Conservation (phyloP, 768 basidiomycete genomes). For the Xanthoconium stramineum region DNA sequence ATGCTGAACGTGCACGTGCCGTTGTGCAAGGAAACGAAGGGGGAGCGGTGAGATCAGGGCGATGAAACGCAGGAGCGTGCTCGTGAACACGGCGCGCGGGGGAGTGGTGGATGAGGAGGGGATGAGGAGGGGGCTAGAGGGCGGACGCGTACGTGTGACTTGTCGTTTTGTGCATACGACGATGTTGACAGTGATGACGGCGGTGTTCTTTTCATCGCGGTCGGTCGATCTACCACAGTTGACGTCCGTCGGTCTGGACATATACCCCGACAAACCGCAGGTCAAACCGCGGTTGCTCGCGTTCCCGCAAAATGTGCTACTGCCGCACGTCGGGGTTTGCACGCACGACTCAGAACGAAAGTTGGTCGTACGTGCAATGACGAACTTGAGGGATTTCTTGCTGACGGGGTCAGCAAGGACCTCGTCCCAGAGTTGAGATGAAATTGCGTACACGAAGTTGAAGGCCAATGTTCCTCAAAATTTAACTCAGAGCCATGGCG, state of each 20-base stretch:
- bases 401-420: slow-evolving; percentile 56
- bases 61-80: slow-evolving; percentile 73
- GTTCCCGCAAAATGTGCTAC: slow-evolving; percentile 75
- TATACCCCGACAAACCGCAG: slow-evolving; percentile 80
- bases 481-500: too few species aligned
- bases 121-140: slow-evolving; percentile 79
- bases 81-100: slow-evolving; percentile 87
- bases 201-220: neutral
- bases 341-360: slow-evolving; percentile 72
- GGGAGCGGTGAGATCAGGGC: slow-evolving; percentile 73
- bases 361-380: slow-evolving; percentile 82
- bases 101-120: slow-evolving; percentile 87
- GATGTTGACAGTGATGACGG: neutral
- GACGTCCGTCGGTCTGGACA: slow-evolving; percentile 67
- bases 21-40: slow-evolving; percentile 64
- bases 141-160: slow-evolving; percentile 69
- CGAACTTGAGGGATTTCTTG: slow-evolving; percentile 70
- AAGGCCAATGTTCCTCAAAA: too few species aligned
- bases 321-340: slow-evolving; percentile 91
- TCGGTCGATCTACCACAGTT: neutral
- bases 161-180: neutral
- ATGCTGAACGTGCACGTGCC: slow-evolving; percentile 87
- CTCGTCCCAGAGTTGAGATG: slow-evolving; percentile 38
- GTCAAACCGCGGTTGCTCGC: slow-evolving; percentile 75
- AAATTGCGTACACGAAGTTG: neutral